Percentiles rank a stretch among this genome's conserved stretches.
Conservation (phyloP, 1,284 basidiomycete genomes). For the Ustilago curta region DNA sequence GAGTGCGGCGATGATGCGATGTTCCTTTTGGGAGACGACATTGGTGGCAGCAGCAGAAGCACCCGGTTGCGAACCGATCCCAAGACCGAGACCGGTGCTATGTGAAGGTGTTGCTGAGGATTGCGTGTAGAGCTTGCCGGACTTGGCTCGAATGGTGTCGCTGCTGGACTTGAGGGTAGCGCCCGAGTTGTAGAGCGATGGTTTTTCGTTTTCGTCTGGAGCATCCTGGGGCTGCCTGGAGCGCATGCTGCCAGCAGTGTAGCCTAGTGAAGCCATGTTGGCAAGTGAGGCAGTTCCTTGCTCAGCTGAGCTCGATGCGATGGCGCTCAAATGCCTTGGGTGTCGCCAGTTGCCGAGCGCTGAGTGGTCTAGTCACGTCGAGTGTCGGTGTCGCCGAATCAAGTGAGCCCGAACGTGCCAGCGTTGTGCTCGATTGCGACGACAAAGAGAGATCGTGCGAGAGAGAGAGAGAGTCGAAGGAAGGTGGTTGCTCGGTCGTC, state of each 20-base stretch:
- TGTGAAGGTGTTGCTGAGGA: conserved; percentile 8
- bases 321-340: background rate
- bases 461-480: background rate
- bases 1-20: conserved; percentile 44
- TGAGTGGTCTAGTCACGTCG: background rate
- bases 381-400: background rate
- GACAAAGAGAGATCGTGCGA: background rate
- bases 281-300: background rate
- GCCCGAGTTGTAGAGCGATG: conserved; percentile 37
- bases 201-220: conserved; percentile 9
- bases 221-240: conserved; percentile 38
- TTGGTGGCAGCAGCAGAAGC: conserved; percentile 38
- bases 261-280: conserved; percentile 52
- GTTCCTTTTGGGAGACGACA: conserved; percentile 25
- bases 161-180: conserved; percentile 10
- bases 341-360: background rate
- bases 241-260: conserved; percentile 43
- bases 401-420: conserved; percentile 6
- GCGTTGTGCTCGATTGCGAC: conserved; percentile 3
- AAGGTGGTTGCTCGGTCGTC: conserved; percentile 11
- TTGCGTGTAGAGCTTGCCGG: conserved; percentile 30
- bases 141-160: conserved; percentile 34
- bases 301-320: conserved; percentile 1
- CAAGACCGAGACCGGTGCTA: conserved; percentile 49
- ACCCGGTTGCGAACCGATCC: conserved; percentile 46